phyloP scores from a whole-genome alignment of 1,284 basidiomycete species.

The Porogramme epimiltina region DNA sequence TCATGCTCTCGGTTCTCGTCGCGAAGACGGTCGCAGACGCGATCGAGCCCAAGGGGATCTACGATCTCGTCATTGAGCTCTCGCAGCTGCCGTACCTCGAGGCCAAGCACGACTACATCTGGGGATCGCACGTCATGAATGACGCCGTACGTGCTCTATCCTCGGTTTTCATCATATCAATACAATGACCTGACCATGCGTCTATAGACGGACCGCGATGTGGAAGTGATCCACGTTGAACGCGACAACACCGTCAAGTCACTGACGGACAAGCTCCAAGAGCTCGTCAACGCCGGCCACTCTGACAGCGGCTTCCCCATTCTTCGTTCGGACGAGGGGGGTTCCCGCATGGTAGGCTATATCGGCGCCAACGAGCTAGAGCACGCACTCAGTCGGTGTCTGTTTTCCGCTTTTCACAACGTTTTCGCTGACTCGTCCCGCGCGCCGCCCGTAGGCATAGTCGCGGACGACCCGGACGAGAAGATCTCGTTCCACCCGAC shows the following conservation, averaged over 20 bases:
- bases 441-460: conserved; percentile 56
- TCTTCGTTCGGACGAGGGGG: conserved; percentile 49
- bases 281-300: conserved; percentile 57
- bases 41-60: conserved; percentile 92
- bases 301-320: conserved; percentile 93
- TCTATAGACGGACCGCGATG: conserved; percentile 60
- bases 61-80: conserved; percentile 92
- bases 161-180: no score
- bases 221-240: conserved; percentile 70
- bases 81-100: conserved; percentile 90
- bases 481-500: conserved; percentile 64
- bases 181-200: conserved; percentile 2
- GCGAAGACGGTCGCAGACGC: conserved; percentile 94
- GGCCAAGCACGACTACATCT: conserved; percentile 85
- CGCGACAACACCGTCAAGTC: conserved; percentile 70
- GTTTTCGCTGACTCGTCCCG: conserved; percentile 4
- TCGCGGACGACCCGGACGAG: conserved; percentile 74
- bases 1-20: conserved; percentile 89
- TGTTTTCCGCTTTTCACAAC: neutral
- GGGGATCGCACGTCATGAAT: conserved; percentile 74
- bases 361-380: conserved; percentile 93
- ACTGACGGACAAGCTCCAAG: conserved; percentile 68
- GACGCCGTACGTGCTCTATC: conserved; percentile 64
- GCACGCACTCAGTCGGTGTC: conserved; percentile 81
- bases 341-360: conserved; percentile 83